Evolutionary conservation across 108 stramenopile species (phyloP), one percentile per base, ranked within the genome.

Genomic region (Cyclotella baltica): DNA sequence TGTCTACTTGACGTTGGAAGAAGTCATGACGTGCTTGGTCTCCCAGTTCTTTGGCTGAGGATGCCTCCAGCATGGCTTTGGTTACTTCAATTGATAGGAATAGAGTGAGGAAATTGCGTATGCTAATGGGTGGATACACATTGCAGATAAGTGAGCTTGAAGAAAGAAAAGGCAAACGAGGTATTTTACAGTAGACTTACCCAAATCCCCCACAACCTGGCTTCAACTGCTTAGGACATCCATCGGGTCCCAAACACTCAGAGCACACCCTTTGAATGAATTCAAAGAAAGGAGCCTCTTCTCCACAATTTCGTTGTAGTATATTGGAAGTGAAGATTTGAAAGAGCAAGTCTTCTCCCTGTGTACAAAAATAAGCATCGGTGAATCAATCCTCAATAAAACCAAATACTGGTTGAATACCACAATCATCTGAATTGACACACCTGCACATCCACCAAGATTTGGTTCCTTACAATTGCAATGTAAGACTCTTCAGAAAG

Each of bases 141-240:
- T 66, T 29, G 61, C n/a, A n/a, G n/a, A n/a, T n/a, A n/a, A 48
- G 6, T 4, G 2, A 48, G 47, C n/a, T 4, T 48, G 47, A 48
- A n/a, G 46, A 51, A 15, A 64, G 38, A 23, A 66, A 22, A 65
- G 31, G 11, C 4, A 6, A 52, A 37, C 33, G 0, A 20, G 19
- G 27, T 37, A 51, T 62, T 1, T 22, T 38, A 43, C 6, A 38
- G 10, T n/a, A 64, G n/a, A 58, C 76, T 83, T 53, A 77, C 83
- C 94, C 92, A 67, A 93, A 93, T 11, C 96, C 96, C 10, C 96
- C 96, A 73, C 96, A 96, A 8, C 93, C 93, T 8, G 96, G 89
- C 64, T 89, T 92, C 19, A 93, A 64, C 36, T 76, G 62, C 36
- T 70, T 70, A 1, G 88, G 86, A 67, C 88, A 90, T 0, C 94